A percentile compares a stretch with the other conserved stretches of the same genome.
These are phyloP conservation scores for Salix exigua DNA, from an alignment of 345 rosid genomes.

Conservation along the genomic window DNA sequence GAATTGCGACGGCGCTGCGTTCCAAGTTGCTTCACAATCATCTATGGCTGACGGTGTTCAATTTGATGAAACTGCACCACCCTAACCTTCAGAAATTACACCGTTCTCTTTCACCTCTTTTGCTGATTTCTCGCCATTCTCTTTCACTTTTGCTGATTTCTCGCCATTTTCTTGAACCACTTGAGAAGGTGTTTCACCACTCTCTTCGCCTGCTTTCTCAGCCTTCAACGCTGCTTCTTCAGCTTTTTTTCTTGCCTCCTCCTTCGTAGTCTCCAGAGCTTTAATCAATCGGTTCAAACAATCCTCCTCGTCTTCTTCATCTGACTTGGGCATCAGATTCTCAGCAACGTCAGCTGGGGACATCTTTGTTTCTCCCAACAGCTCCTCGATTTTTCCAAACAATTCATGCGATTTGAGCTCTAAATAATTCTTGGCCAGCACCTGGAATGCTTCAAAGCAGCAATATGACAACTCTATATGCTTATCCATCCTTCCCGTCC, in stretches of 20 bases:
- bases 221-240: neutral
- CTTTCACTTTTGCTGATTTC: neutral
- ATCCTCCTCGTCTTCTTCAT: neutral
- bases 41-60: neutral
- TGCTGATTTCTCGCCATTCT: neutral
- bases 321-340: constrained; percentile 10
- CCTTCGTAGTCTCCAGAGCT: constrained; percentile 5
- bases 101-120: neutral
- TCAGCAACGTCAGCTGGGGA: constrained; percentile 17
- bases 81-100: neutral
- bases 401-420: constrained; percentile 1
- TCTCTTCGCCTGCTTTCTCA: neutral
- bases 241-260: neutral
- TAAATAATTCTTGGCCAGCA: constrained; percentile 5
- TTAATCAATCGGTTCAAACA: constrained; percentile 7
- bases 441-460: constrained; percentile 13
- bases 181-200: neutral
- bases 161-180: neutral
- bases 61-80: neutral
- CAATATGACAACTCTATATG: constrained; percentile 15
- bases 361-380: constrained; percentile 11
- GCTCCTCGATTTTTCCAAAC: neutral
- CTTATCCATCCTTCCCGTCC: constrained; percentile 18
- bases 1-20: neutral
- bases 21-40: neutral